Evolutionary conservation across 371 early-diverging fungal genomes (phyloP).

Genomic region (Zychaea mexicana): DNA sequence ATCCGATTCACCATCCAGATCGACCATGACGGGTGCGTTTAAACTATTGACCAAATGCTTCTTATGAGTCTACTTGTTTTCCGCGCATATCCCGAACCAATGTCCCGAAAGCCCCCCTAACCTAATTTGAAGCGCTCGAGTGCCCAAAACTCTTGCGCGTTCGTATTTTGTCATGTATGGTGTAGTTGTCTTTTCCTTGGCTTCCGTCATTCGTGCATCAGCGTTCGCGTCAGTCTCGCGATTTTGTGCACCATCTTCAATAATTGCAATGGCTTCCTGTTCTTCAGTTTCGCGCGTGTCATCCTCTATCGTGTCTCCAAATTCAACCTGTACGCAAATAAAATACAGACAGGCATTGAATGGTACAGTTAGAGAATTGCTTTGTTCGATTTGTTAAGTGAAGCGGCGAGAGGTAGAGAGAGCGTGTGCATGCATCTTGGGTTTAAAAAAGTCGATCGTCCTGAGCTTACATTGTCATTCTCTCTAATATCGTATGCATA

Average conservation of each 20-base stretch:
- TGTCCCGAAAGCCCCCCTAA: slow-evolving; percentile 32
- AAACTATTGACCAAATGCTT: slow-evolving; percentile 62
- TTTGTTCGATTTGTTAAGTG: too few species aligned
- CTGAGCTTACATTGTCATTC: too few species aligned
- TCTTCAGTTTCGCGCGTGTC: slow-evolving; percentile 3
- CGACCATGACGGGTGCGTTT: slow-evolving; percentile 99
- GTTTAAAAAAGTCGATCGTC: too few species aligned
- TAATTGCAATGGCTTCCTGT: slow-evolving; percentile 24
- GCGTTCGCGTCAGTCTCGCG: slow-evolving; percentile 10
- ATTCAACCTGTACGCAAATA: neutral
- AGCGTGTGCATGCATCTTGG: too few species aligned
- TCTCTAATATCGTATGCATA: too few species aligned
- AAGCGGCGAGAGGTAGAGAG: too few species aligned
- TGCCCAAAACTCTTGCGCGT: slow-evolving; percentile 96
- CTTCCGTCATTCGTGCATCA: slow-evolving; percentile 22
- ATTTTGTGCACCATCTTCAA: slow-evolving; percentile 32
- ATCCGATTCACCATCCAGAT: slow-evolving; percentile 96
- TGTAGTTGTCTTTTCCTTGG: slow-evolving; percentile 81
- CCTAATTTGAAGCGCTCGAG: slow-evolving; percentile 86
- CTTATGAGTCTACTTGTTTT: neutral
- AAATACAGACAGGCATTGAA: neutral
- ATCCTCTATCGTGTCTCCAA: slow-evolving; percentile 4
- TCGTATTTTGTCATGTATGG: slow-evolving; percentile 99
- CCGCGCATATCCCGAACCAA: too few species aligned
- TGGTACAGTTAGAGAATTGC: neutral